Percentiles rank a stretch among this genome's conserved stretches.
These are phyloP conservation scores for Arachis hypogaea DNA, from an alignment of 306 rosid genomes.

Conservation along the genomic window DNA sequence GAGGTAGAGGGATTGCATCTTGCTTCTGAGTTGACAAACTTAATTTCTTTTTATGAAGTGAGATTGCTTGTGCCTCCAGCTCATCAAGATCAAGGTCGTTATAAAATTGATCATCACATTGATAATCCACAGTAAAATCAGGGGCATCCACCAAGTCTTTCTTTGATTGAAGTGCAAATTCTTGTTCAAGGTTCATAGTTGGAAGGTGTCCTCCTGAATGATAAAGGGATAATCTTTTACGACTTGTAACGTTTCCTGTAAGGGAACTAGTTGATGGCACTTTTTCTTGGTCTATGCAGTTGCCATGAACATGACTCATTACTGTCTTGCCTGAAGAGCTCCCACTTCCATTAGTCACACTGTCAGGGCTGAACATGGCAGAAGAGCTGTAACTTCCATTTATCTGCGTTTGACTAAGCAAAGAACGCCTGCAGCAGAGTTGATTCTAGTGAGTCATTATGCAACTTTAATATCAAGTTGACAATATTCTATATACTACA, in stretches of 20 bases:
- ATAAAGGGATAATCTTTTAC: slow-evolving; percentile 54
- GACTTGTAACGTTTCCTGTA: slow-evolving; percentile 41
- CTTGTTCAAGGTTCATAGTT: slow-evolving; percentile 61
- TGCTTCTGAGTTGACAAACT: slow-evolving; percentile 49
- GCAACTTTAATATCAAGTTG: slow-evolving; percentile 21
- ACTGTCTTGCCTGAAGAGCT: slow-evolving; percentile 48
- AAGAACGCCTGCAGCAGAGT: slow-evolving; percentile 76
- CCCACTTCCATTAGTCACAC: slow-evolving; percentile 49
- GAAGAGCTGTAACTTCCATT: slow-evolving; percentile 43
- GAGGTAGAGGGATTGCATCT: slow-evolving; percentile 43
- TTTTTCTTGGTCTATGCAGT: slow-evolving; percentile 46
- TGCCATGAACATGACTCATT: slow-evolving; percentile 32
- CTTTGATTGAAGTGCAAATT: slow-evolving; percentile 58
- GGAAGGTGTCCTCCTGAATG: slow-evolving; percentile 59
- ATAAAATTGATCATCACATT: slow-evolving; percentile 70
- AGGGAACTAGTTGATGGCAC: slow-evolving; percentile 45
- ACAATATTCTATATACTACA: neutral
- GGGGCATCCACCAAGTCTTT: slow-evolving; percentile 40
- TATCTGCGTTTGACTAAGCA: slow-evolving; percentile 86
- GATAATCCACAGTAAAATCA: slow-evolving; percentile 40
- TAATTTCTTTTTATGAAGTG: slow-evolving; percentile 64
- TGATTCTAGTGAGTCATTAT: slow-evolving; percentile 30
- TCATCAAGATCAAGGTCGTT: slow-evolving; percentile 77
- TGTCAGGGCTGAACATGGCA: slow-evolving; percentile 51
- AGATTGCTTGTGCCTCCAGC: slow-evolving; percentile 79